These are phyloP conservation scores for Orbilia javanica DNA, from an alignment of 2,329 filamentous ascomycete species.

Conservation along the genomic window DNA sequence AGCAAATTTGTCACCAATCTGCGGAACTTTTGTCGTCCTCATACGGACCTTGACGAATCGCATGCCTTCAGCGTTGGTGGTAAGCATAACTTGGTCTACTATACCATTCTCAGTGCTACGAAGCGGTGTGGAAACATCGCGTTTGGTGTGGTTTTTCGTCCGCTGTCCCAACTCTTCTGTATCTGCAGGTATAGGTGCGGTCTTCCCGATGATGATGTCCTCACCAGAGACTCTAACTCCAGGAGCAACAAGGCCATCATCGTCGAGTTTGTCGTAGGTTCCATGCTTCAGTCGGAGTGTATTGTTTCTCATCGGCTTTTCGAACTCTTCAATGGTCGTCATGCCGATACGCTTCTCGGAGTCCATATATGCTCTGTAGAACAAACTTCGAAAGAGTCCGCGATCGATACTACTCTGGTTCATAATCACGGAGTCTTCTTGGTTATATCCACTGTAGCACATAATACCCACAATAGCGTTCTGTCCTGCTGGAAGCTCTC, in stretches of 20 bases:
- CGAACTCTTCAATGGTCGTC: conserved; percentile 91
- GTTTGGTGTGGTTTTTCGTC: conserved; percentile 88
- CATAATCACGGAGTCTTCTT: conserved; percentile 99
- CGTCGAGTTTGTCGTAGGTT: conserved; percentile 96
- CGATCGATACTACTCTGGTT: conserved; percentile 99
- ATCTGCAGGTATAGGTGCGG: conserved; percentile 91
- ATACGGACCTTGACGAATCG: conserved; percentile 98
- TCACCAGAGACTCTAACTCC: conserved; percentile 96
- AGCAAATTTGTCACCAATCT: conserved; percentile 99
- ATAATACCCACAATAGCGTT: conserved; percentile 98
- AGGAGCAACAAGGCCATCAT: conserved; percentile 93
- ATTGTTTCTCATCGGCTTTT: conserved; percentile 89
- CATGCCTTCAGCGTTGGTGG: conserved; percentile 92
- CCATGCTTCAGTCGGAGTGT: conserved; percentile 93
- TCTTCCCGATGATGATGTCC: conserved; percentile 99
- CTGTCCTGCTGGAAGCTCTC: conserved; percentile 94
- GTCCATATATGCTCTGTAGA: conserved; percentile 97
- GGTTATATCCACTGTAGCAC: conserved; percentile 98
- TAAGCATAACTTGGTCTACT: conserved; percentile 90
- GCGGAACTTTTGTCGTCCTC: conserved; percentile 95
- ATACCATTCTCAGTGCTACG: conserved; percentile 97
- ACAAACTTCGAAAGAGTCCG: conserved; percentile 95
- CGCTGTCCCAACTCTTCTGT: conserved; percentile 93
- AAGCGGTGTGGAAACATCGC: conserved; percentile 94
- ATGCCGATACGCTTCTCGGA: conserved; percentile 96